These are phyloP conservation scores for Pythium diclinum DNA, from an alignment of 352 stramenopile species.

Conservation along the genomic window DNA sequence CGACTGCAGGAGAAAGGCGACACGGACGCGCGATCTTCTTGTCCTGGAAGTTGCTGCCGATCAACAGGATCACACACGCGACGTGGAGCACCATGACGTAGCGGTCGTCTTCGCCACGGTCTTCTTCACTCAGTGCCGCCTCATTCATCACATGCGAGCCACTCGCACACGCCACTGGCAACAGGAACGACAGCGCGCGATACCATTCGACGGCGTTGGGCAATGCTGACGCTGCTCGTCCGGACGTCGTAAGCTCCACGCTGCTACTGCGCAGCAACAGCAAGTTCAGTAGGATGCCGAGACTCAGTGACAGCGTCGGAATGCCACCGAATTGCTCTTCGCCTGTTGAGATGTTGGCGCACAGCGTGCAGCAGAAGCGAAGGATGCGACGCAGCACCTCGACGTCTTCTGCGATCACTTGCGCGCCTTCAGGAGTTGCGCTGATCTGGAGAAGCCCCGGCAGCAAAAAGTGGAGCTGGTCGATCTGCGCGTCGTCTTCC, in stretches of 20 bases:
- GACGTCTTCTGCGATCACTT: constrained; percentile 53
- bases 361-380: constrained; percentile 75
- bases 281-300: constrained; percentile 79
- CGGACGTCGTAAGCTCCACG: constrained; percentile 21
- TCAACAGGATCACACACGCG: constrained; percentile 65
- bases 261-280: constrained; percentile 58
- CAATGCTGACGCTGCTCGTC: constrained; percentile 22
- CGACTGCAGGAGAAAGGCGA: constrained; percentile 35
- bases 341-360: constrained; percentile 47
- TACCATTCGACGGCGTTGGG: constrained; percentile 68
- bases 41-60: constrained; percentile 55
- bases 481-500: constrained; percentile 39
- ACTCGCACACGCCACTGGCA: constrained; percentile 73
- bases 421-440: constrained; percentile 52
- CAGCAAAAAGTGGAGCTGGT: constrained; percentile 79
- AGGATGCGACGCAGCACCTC: constrained; percentile 64
- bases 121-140: constrained; percentile 40
- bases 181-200: constrained; percentile 60
- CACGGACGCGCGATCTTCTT: constrained; percentile 35
- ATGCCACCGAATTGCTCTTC: constrained; percentile 48
- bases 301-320: constrained; percentile 67
- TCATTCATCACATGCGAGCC: constrained; percentile 48
- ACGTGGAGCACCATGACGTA: constrained; percentile 80
- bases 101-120: constrained; percentile 67
- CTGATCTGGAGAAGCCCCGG: constrained; percentile 80